Base-by-base conservation (phyloP, 2,329 filamentous ascomycete genomes). In the Fusarium paranaense region DNA sequence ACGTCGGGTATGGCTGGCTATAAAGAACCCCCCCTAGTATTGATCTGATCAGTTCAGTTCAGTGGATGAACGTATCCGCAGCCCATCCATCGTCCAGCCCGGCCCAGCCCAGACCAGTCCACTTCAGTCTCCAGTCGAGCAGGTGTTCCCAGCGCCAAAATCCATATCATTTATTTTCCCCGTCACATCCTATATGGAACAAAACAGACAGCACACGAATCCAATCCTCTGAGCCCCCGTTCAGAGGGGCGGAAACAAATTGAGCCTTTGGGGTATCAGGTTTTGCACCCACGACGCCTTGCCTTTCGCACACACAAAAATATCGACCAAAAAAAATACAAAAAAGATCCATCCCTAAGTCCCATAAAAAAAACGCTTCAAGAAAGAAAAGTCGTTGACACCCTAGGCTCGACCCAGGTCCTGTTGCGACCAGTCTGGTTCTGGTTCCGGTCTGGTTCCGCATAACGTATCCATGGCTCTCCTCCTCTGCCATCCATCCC, bases 351-450 rank as follows among this genome's bases (percentile, higher is more conserved):
- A 18, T 33, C 30, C 20, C 22, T 27, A 71, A 45, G 38, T 45
- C 13, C 30, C 18, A 40, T 38, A 40, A 22, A 22, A 22, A 22
- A 52, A 65, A 54, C 33, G 50, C 35, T 40, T 16, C 54, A 18
- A 57, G 32, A 57, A 64, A 47, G 42, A 58, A 66, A 66, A 42
- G 50, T 7, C 38, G 56, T 38, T 72, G 64, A 47, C 64, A 32
- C 62, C 71, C 71, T 66, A 64, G 64, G 62, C 60, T 42, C 58
- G 20, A 62, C n/a, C 64, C 67, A 60, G 73, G 72, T 74, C n/a
- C 71, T 74, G 71, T 74, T 72, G 52, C 60, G 47, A 45, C 71
- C 72, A 74, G 68, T 54, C 72, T 74, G 72, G 69, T 52, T 25
- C 70, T 71, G 68, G 71, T 59, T 63, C 38, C 58, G 50, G 50